Evolutionary conservation across 1,284 basidiomycete species (phyloP), one percentile per base, ranked within the genome.

Genomic region (Papiliotrema flavescens): DNA sequence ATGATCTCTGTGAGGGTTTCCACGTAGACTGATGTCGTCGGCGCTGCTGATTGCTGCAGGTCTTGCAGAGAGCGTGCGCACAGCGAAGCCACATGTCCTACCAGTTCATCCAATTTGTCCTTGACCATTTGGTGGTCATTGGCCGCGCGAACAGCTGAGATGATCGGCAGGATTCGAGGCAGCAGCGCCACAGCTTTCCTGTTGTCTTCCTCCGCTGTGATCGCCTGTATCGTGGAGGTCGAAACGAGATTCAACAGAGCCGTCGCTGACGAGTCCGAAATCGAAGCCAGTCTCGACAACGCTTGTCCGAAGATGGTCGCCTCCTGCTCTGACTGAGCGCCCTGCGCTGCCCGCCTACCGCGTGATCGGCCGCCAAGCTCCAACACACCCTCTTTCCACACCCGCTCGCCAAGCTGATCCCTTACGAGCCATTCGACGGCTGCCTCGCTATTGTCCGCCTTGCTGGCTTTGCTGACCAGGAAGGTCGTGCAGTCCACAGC

Each of bases 191-290:
- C 24, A 15, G 44, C 42, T 42, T 44, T 52, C 28, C 45, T 11
- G 26, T 24, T 47, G 20, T 39, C 28, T 22, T 19, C 40, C 17
- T 28, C 20, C 24, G 47, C 23, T 24, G 65, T 62, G 36, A 55
- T 55, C 2, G 52, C 52, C 13, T 57, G 88, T 76, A 61, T 85
- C 84, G 78, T 89, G 82, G 79, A 90, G 89, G 53, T 87, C 80
- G 8, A 78, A 72, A 67, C 45, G 34, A 63, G 54, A 2, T 49
- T 52, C 71, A 93, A 87, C 75, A 93, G 86, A 61, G 89, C 85
- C 26, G 80, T 80, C 60, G 93, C 78, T 28, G 94, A 80, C 65
- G 92, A 89, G 65, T 86, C 84, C 28, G 85, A 53, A 23, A 61
- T 48, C 9, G 49, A 53, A 0, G 50, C 46, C 7, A 69, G 17